Base-by-base conservation (phyloP, 371 early-diverging fungal genomes). In the Batkoa obscura region DNA sequence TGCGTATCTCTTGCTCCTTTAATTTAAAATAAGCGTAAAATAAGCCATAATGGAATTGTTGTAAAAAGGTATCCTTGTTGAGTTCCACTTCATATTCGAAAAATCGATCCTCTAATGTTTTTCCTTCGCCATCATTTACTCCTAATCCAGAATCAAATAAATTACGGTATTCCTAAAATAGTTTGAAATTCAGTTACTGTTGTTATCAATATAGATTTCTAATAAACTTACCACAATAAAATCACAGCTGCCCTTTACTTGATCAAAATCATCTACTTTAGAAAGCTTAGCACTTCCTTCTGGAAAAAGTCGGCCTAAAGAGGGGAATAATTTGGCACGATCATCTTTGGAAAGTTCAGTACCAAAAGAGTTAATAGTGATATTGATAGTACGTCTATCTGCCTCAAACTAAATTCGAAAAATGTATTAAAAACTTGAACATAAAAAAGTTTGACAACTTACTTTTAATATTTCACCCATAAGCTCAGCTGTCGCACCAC, bases 1-100 rank as follows among this genome's bases (percentile, higher is more conserved):
- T 99, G 58, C 97, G 80, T 54, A 99, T 88, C 72, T 99, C 99
- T 66, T 98, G 97, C 66, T 99, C 99, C 79, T 95, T 97, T 55
- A 99, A 74, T 68, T 88, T 90, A 55, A 99, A 72, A 77, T 86
- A 98, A 13, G 93, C 74, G 68, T 92, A 99, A 60, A 94, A 98
- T n/a, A 90, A 78, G 43, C 88, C 93, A 66, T 78, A 95, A 65
- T 94, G 90, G 74, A 94, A 96, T 69, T 98, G 97, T 68, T 90
- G 91, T 62, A 84, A 77, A 70, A 94, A 96, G n/a, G 90, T 71
- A 49, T 78, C 74, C 67, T 86, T 84, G 82, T 94, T 93, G 60
- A 93, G 77, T 55, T 84, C 74, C 33, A 93, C 97, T 63, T 97
- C 95, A 52, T 82, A 78, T 58, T 86, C 91, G 69, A 95, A 97